Evolutionary conservation across 805 yeast species (phyloP).

Genomic region (Candida cerambycidarum): DNA sequence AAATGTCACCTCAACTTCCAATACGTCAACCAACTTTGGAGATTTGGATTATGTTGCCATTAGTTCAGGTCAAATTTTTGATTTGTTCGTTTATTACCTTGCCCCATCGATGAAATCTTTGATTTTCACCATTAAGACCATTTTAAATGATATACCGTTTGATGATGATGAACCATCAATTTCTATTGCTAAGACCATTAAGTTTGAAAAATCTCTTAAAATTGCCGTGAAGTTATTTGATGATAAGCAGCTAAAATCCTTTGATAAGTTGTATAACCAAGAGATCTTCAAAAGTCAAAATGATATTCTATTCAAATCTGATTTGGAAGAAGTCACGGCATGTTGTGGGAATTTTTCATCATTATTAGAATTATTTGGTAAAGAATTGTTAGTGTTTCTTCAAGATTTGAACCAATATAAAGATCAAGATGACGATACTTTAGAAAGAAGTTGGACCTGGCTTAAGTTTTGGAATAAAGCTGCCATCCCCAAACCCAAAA

Average conservation of each 20-base stretch:
- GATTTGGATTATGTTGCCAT: conserved; percentile 22
- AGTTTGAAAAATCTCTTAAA: conserved; percentile 46
- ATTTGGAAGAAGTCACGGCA: conserved; percentile 81
- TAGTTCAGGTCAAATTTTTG: conserved; percentile 51
- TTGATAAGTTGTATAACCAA: conserved; percentile 57
- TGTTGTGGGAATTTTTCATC: conserved; percentile 79
- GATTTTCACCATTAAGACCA: conserved; percentile 60
- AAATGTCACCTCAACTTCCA: background rate
- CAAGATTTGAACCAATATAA: conserved; percentile 40
- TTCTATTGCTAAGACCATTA: conserved; percentile 40
- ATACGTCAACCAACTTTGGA: background rate
- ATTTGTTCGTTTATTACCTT: conserved; percentile 61
- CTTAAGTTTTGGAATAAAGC: conserved; percentile 47
- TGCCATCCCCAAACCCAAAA: conserved; percentile 2
- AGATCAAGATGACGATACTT: conserved; percentile 20
- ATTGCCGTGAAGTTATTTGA: conserved; percentile 57
- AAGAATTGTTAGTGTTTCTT: conserved; percentile 53
- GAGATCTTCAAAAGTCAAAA: conserved; percentile 42
- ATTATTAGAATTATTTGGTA: conserved; percentile 60
- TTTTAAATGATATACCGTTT: conserved; percentile 60
- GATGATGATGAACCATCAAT: conserved; percentile 26
- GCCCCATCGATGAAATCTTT: conserved; percentile 75
- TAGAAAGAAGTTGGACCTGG: conserved; percentile 49
- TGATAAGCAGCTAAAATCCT: conserved; percentile 55
- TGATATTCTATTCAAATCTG: conserved; percentile 45